Evolutionary conservation across 2,329 filamentous ascomycete genomes (phyloP).

Genomic region (Cytospora chrysosperma): DNA sequence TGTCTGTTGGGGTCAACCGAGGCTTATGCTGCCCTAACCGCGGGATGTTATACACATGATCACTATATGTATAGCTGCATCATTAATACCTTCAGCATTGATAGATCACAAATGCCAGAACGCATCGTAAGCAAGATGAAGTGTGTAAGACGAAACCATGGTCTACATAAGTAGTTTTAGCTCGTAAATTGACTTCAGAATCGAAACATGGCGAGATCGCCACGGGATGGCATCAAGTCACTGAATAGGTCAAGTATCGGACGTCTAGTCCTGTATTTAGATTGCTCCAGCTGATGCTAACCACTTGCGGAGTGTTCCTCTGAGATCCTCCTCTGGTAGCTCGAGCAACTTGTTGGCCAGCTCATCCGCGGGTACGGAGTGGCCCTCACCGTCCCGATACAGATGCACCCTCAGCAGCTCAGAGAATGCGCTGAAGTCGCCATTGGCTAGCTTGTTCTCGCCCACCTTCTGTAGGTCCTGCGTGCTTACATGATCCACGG

Average conservation of each 20-base stretch:
- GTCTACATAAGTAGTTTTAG: too few species aligned
- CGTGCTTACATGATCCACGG: slow-evolving; percentile 39
- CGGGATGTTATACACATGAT: too few species aligned
- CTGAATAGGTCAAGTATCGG: neutral
- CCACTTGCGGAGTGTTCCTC: slow-evolving; percentile 22
- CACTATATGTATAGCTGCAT: too few species aligned
- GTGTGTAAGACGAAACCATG: too few species aligned
- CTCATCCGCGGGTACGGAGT: slow-evolving; percentile 28
- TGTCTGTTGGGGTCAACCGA: too few species aligned
- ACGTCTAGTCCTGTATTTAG: neutral
- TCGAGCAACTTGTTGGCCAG: slow-evolving; percentile 31
- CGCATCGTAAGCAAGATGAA: too few species aligned
- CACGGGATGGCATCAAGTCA: neutral
- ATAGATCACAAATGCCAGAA: too few species aligned
- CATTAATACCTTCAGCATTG: too few species aligned
- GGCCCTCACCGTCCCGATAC: slow-evolving; percentile 36
- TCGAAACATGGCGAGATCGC: neutral
- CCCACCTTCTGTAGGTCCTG: slow-evolving; percentile 39
- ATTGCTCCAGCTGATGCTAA: slow-evolving; percentile 4
- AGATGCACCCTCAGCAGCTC: slow-evolving; percentile 34
- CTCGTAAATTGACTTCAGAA: too few species aligned
- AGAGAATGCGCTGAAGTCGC: slow-evolving; percentile 37
- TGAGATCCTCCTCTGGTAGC: slow-evolving; percentile 26
- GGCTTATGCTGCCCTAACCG: too few species aligned
- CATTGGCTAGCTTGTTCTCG: slow-evolving; percentile 41